A percentile compares a stretch with the other conserved stretches of the same genome.
Conservation (phyloP, 768 basidiomycete genomes). For the Gymnopilus dilepis region DNA sequence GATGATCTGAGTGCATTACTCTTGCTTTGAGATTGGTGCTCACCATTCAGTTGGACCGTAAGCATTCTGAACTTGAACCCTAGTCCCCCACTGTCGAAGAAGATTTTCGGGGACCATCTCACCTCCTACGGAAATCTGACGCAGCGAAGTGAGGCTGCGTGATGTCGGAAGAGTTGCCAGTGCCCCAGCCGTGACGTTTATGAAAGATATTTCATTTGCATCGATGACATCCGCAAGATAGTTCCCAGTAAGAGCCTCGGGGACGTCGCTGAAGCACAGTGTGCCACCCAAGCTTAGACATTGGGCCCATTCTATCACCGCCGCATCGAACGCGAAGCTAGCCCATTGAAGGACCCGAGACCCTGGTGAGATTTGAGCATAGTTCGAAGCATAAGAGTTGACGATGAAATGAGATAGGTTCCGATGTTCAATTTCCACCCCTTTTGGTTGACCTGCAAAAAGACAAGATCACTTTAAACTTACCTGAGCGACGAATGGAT, state of each 20-base stretch:
- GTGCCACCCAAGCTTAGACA: background rate
- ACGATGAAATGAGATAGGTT: background rate
- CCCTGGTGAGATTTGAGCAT: background rate
- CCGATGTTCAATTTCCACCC: slow-evolving; percentile 1
- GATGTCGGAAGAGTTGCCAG: background rate
- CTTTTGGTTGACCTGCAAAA: slow-evolving; percentile 1
- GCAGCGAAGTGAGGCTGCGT: background rate
- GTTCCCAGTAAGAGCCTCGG: background rate
- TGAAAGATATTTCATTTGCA: background rate
- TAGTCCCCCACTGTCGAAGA: background rate
- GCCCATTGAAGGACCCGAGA: slow-evolving; percentile 1
- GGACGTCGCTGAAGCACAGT: background rate
- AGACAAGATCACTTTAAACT: background rate
- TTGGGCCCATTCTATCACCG: slow-evolving; percentile 2
- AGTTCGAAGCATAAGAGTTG: background rate
- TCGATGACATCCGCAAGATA: slow-evolving; percentile 3
- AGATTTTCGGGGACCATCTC: slow-evolving; percentile 1
- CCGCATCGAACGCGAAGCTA: background rate
- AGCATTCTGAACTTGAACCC: background rate
- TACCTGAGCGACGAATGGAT: background rate
- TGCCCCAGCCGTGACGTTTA: background rate
- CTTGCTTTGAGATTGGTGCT: background rate
- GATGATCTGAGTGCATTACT: background rate
- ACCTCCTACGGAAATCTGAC: background rate
- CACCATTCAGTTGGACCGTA: slow-evolving; percentile 3